phyloP scores from a whole-genome alignment of 371 early-diverging fungal genomes.

The Lichtheimia hyalospora region DNA sequence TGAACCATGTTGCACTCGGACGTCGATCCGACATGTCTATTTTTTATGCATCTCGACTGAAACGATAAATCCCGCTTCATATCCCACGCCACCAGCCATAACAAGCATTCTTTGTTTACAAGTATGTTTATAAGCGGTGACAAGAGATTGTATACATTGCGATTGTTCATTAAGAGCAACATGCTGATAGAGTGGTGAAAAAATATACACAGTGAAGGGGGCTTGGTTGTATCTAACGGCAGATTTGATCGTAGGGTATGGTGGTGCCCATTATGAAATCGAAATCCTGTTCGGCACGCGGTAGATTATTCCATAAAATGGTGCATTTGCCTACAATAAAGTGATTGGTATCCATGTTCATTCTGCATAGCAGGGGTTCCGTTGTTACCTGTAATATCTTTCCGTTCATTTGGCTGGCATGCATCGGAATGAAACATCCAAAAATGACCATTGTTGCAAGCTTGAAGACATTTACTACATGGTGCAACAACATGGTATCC shows the following conservation, averaged over 20 bases:
- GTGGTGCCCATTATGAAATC: constrained; percentile 24
- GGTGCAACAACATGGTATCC: constrained; percentile 97
- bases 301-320: constrained; percentile 24
- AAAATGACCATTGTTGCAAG: constrained; percentile 96
- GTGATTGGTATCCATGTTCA: background rate
- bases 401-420: constrained; percentile 51
- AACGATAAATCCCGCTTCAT: no score
- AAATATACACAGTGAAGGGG: background rate
- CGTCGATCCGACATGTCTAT: no score
- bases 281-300: constrained; percentile 22
- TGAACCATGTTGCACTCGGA: no score
- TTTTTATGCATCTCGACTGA: no score
- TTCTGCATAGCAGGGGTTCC: no score
- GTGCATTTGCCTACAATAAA: constrained; percentile 12
- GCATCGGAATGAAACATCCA: constrained; percentile 96
- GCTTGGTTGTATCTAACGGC: constrained; percentile 9
- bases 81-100: background rate
- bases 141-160: background rate
- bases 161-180: no score
- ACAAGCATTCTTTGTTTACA: background rate
- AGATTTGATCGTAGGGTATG: constrained; percentile 21
- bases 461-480: constrained; percentile 86
- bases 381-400: constrained; percentile 19
- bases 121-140: background rate
- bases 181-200: background rate